These are phyloP conservation scores for Pichia scutulata DNA, from an alignment of 805 yeast species.

Conservation along the genomic window DNA sequence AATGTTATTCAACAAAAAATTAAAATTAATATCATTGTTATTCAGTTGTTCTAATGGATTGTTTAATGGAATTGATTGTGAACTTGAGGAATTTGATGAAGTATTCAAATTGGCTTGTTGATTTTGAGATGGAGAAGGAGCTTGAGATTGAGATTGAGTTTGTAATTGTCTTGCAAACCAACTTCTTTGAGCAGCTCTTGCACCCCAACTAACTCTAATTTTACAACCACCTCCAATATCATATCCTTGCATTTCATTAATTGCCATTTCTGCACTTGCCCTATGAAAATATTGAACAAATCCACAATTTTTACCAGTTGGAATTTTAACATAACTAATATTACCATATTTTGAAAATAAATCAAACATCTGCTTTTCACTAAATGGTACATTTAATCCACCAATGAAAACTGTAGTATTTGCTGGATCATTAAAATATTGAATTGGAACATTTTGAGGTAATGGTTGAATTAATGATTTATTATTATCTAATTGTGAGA, in stretches of 20 bases:
- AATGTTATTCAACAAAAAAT: conserved; percentile 12
- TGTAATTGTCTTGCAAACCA: conserved; percentile 30
- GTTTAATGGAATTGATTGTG: not conserved
- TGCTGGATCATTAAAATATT: conserved; percentile 64
- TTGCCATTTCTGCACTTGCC: conserved; percentile 79
- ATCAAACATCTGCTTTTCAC: conserved; percentile 53
- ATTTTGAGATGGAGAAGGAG: conserved; percentile 16
- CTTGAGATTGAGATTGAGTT: conserved; percentile 20
- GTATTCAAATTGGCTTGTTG: conserved; percentile 15
- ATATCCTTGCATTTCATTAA: conserved; percentile 82
- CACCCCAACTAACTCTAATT: conserved; percentile 83
- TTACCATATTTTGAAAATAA: conserved; percentile 64
- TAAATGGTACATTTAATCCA: conserved; percentile 51
- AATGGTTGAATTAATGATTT: conserved; percentile 18
- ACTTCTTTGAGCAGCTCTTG: conserved; percentile 40
- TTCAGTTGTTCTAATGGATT: not conserved
- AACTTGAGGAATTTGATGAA: conserved; percentile 7
- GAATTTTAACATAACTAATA: conserved; percentile 71
- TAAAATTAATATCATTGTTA: conserved; percentile 8
- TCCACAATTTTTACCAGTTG: conserved; percentile 72
- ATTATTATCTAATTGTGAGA: not conserved
- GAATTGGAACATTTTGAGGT: conserved; percentile 39
- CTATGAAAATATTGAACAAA: conserved; percentile 77
- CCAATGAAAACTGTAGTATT: conserved; percentile 78
- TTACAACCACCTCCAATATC: conserved; percentile 72